Percentiles rank a stretch among this genome's conserved stretches.
Conservation (phyloP, 768 basidiomycete genomes). For the Tulasnella sp. region DNA sequence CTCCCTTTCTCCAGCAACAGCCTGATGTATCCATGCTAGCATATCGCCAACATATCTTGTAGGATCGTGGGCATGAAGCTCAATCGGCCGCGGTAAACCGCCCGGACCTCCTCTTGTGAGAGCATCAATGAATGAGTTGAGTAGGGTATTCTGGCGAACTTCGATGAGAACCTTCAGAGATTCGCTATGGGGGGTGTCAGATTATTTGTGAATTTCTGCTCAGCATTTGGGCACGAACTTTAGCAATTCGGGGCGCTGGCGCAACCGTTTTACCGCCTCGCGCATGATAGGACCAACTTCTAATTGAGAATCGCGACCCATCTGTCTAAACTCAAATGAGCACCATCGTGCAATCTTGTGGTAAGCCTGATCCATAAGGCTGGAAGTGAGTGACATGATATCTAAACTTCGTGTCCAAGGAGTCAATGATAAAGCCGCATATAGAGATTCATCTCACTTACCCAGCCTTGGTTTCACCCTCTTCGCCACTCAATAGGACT, state of each 20-base stretch:
- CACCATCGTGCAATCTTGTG: constrained; percentile 81
- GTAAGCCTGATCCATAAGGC: constrained; percentile 77
- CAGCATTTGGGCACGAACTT: constrained; percentile 34
- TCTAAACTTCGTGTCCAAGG: constrained; percentile 44
- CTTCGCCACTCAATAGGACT: constrained; percentile 75
- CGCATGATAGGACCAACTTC: constrained; percentile 54
- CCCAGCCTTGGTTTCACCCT: constrained; percentile 66
- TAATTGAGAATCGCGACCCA: constrained; percentile 58
- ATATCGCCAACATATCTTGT: constrained; percentile 95
- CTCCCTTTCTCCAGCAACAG: constrained; percentile 88
- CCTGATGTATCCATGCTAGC: constrained; percentile 96
- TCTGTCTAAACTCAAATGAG: constrained; percentile 69
- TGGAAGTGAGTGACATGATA: constrained; percentile 71
- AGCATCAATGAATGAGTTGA: constrained; percentile 72
- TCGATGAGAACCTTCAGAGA: constrained; percentile 62
- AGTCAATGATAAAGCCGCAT: not conserved
- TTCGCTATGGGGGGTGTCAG: constrained; percentile 36
- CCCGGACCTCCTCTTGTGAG: constrained; percentile 79
- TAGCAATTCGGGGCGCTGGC: constrained; percentile 63
- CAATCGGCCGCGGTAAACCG: constrained; percentile 82
- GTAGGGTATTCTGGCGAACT: constrained; percentile 67
- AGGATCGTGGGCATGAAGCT: constrained; percentile 95
- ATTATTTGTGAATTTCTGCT: constrained; percentile 15
- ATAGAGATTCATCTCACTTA: constrained; percentile 23
- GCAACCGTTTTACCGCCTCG: constrained; percentile 61